Percentiles rank a stretch among this genome's conserved stretches.
These are phyloP conservation scores for Erythrobasidium hasegawianum DNA, from an alignment of 1,284 basidiomycete species.

Conservation along the genomic window DNA sequence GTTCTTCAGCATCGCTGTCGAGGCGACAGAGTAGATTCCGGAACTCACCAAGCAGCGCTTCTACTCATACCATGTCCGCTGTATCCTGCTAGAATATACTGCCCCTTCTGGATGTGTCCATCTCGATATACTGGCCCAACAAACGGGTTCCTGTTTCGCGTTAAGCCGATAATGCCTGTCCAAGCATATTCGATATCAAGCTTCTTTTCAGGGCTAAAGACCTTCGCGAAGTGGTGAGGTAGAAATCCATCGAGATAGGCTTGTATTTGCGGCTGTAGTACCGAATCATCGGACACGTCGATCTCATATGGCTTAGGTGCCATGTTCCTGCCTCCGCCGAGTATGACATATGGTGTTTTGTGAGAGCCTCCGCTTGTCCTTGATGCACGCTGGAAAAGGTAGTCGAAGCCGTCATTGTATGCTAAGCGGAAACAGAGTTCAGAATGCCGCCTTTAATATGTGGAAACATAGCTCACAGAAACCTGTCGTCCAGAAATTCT, in stretches of 20 bases:
- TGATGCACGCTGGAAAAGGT: constrained; percentile 71
- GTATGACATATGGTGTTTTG: constrained; percentile 60
- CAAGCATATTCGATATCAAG: constrained; percentile 58
- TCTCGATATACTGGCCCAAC: constrained; percentile 61
- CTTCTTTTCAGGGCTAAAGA: constrained; percentile 53
- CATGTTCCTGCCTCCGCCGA: constrained; percentile 65
- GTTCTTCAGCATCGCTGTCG: too few species aligned
- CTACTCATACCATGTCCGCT: constrained; percentile 77
- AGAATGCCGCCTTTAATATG: not conserved
- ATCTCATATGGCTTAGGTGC: constrained; percentile 54
- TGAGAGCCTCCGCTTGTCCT: constrained; percentile 52
- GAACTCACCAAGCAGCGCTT: constrained; percentile 63
- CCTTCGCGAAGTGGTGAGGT: constrained; percentile 59
- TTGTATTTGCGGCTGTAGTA: constrained; percentile 55
- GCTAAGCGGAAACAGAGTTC: constrained; percentile 39
- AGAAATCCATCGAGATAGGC: constrained; percentile 58
- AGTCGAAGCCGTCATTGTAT: constrained; percentile 59
- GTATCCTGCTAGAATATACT: constrained; percentile 71
- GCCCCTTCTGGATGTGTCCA: constrained; percentile 51
- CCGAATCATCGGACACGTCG: constrained; percentile 62
- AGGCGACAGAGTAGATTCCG: too few species aligned
- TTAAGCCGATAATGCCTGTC: constrained; percentile 81
- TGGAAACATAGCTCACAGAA: constrained; percentile 44
- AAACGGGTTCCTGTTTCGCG: constrained; percentile 62
- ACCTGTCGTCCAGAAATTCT: constrained; percentile 42